A percentile compares a stretch with the other conserved stretches of the same genome.
Conservation (phyloP, 1,139 yeast species). For the Saccharomyces hybrid region DNA sequence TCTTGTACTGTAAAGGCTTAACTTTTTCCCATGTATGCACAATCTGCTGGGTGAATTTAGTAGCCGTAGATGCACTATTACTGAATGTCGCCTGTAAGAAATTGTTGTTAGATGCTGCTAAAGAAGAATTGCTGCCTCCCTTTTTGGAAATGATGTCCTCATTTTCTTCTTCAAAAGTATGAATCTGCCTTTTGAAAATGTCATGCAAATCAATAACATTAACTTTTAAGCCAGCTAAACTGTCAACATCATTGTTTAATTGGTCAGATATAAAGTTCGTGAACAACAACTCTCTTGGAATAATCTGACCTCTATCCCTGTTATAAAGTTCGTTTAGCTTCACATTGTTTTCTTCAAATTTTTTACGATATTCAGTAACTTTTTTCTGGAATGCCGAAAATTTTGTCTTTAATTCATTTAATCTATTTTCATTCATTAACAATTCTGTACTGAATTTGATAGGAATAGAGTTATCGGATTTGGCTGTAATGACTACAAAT, state of each 20-base stretch:
- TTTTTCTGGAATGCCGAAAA: conserved; percentile 11
- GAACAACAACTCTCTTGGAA: conserved; percentile 17
- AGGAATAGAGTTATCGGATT: conserved; percentile 32
- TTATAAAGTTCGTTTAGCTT: conserved; percentile 17
- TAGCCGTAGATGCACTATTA: conserved; percentile 9
- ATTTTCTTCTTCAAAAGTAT: conserved; percentile 9
- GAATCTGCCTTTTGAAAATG: conserved; percentile 26
- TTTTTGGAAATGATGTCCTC: conserved; percentile 7
- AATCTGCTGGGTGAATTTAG: conserved; percentile 16
- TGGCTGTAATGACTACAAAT: conserved; percentile 23
- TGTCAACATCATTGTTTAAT: conserved; percentile 20
- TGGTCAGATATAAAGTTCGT: conserved; percentile 22
- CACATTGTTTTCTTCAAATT: conserved; percentile 14
- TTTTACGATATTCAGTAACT: conserved; percentile 10
- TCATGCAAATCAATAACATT: conserved; percentile 14
- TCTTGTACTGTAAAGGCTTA: conserved; percentile 14
- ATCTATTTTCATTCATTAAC: conserved; percentile 16
- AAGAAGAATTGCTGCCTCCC: conserved; percentile 3
- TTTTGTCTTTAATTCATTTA: conserved; percentile 10
- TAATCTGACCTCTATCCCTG: conserved; percentile 8
- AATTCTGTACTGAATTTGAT: conserved; percentile 26
- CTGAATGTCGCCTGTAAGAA: background rate
- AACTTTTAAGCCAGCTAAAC: conserved; percentile 21
- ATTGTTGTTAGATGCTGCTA: conserved; percentile 3
- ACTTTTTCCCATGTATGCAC: conserved; percentile 21